Conservation (phyloP, 257 asterid species). For the Solanum paucissectum region DNA sequence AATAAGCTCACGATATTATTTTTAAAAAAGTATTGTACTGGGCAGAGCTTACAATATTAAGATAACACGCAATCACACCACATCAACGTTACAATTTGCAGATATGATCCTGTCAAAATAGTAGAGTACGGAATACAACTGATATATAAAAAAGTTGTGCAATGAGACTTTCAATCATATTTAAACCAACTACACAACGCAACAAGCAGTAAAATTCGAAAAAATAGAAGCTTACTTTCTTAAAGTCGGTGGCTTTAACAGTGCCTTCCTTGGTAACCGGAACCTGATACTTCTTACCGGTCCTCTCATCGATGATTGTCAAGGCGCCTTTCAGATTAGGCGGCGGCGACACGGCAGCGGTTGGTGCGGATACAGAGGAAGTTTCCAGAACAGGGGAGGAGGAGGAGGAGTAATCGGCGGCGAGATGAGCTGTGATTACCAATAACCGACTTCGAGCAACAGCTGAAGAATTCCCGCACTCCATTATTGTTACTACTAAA, state of each 20-base stretch:
- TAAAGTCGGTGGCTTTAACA: conserved; percentile 74
- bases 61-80: too few species aligned
- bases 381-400: conserved; percentile 20
- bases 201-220: neutral
- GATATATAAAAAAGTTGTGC: too few species aligned
- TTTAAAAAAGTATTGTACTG: too few species aligned
- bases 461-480: conserved; percentile 27
- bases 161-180: neutral
- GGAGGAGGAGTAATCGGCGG: conserved; percentile 12
- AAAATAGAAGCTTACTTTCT: conserved; percentile 36
- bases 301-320: conserved; percentile 67
- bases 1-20: too few species aligned
- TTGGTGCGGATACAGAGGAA: conserved; percentile 22
- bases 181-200: neutral
- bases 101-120: too few species aligned
- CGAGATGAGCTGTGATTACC: conserved; percentile 77
- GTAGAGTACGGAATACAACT: too few species aligned
- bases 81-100: too few species aligned
- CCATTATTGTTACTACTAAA: conserved; percentile 13
- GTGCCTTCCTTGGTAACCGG: conserved; percentile 85
- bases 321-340: conserved; percentile 49
- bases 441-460: conserved; percentile 75
- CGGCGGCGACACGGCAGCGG: conserved; percentile 47
- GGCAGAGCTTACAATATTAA: too few species aligned
- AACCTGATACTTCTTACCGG: conserved; percentile 68